Conservation (phyloP, 805 yeast species). For the Groenewaldozyma salmanticensis region DNA sequence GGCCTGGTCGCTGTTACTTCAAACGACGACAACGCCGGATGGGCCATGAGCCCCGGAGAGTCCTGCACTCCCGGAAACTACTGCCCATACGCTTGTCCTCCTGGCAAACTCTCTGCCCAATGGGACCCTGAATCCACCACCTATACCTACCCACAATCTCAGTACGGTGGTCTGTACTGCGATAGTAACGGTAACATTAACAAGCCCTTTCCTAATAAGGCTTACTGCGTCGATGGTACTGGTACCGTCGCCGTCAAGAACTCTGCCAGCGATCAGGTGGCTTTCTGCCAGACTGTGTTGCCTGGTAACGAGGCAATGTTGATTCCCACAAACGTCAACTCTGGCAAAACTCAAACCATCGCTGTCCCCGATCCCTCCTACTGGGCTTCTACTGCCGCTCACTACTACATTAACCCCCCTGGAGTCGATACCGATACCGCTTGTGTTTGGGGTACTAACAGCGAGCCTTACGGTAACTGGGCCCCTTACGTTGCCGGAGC, state of each 20-base stretch:
- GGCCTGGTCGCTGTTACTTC: slow-evolving; percentile 66
- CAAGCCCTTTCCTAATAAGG: slow-evolving; percentile 47
- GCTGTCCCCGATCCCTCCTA: slow-evolving; percentile 76
- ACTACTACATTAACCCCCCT: slow-evolving; percentile 90
- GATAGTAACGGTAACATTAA: slow-evolving; percentile 57
- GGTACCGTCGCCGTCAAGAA: slow-evolving; percentile 63
- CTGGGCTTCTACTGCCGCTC: slow-evolving; percentile 83
- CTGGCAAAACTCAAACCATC: slow-evolving; percentile 39
- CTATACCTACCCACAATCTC: slow-evolving; percentile 68
- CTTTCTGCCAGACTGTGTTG: slow-evolving; percentile 85
- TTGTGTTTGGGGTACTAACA: slow-evolving; percentile 78
- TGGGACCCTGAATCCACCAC: slow-evolving; percentile 75
- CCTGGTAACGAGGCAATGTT: slow-evolving; percentile 95
- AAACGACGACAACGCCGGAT: slow-evolving; percentile 56
- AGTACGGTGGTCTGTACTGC: slow-evolving; percentile 78
- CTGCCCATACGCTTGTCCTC: slow-evolving; percentile 89
- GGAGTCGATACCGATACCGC: slow-evolving; percentile 87
- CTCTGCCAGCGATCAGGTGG: slow-evolving; percentile 48
- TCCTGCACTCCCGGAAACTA: slow-evolving; percentile 64
- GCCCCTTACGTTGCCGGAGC: slow-evolving; percentile 91
- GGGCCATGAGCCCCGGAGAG: slow-evolving; percentile 79
- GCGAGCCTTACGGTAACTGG: slow-evolving; percentile 78
- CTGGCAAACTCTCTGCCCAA: slow-evolving; percentile 80
- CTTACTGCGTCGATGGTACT: slow-evolving; percentile 67
- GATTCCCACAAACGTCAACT: slow-evolving; percentile 66